Conservation (phyloP, 805 yeast genomes). For the Ogataea ramenticola region DNA sequence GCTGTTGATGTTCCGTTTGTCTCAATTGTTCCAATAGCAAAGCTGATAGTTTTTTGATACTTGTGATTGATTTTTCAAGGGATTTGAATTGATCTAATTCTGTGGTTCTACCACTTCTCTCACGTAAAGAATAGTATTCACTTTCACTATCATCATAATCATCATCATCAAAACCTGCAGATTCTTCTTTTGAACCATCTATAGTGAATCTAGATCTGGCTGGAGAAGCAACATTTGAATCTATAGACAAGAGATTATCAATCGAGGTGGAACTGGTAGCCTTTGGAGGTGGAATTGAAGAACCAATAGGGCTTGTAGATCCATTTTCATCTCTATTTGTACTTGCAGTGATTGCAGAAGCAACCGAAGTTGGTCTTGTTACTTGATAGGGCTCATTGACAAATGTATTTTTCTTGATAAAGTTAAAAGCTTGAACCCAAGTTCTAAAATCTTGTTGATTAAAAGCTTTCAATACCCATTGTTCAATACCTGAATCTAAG, state of each 20-base stretch:
- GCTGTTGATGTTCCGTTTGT: background rate
- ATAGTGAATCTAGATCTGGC: too few species aligned
- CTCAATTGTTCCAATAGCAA: background rate
- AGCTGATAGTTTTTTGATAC: slow-evolving; percentile 10
- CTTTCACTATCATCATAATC: slow-evolving; percentile 10
- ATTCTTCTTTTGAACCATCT: background rate
- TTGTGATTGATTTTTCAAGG: slow-evolving; percentile 12
- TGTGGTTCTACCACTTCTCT: background rate
- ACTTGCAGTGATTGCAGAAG: background rate
- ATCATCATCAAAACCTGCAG: background rate
- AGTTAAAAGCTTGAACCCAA: slow-evolving; percentile 80
- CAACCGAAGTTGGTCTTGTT: background rate
- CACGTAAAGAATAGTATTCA: slow-evolving; percentile 5
- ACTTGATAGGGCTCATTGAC: background rate
- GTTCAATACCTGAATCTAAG: slow-evolving; percentile 91
- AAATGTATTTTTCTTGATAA: slow-evolving; percentile 27
- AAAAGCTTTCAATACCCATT: slow-evolving; percentile 78
- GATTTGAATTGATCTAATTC: slow-evolving; percentile 7
- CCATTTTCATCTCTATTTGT: background rate
- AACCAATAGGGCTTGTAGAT: background rate
- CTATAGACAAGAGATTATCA: slow-evolving; percentile 9
- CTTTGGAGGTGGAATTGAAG: background rate
- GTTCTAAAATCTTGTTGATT: slow-evolving; percentile 58
- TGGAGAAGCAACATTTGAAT: background rate
- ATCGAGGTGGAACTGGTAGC: slow-evolving; percentile 11